Conservation (phyloP, 345 rosid genomes). For the rapeseed (Brassica napus) region DNA sequence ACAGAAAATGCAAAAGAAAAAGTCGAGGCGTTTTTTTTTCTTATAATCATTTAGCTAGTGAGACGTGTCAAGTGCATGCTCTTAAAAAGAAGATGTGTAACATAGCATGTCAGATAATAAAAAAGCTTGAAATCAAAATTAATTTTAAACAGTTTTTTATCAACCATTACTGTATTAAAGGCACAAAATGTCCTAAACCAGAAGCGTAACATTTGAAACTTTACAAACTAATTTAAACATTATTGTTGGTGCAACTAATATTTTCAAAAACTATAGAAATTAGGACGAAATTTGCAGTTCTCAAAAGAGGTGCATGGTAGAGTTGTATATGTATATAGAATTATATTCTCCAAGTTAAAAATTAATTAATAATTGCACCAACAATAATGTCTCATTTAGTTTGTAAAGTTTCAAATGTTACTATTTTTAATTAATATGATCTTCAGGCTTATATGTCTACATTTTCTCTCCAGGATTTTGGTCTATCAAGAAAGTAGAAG, state of each 20-base stretch:
- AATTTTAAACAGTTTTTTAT: neutral
- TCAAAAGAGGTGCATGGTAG: conserved; percentile 20
- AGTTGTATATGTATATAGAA: conserved; percentile 5
- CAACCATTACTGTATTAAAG: neutral
- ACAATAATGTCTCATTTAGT: neutral
- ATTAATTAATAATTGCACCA: neutral
- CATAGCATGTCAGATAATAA: neutral
- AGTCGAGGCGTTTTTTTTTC: neutral
- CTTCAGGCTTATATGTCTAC: neutral
- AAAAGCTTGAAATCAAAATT: neutral
- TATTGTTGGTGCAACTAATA: conserved; percentile 11
- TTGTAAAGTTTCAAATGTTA: neutral
- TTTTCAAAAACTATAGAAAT: neutral
- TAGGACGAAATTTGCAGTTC: neutral
- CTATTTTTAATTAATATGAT: neutral
- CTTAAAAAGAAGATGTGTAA: neutral
- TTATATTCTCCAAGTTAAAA: neutral
- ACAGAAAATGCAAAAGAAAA: neutral
- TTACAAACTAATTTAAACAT: conserved; percentile 4
- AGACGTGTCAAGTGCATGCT: neutral
- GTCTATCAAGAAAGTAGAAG: conserved; percentile 28
- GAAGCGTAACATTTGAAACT: neutral
- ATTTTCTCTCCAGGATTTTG: conserved; percentile 31
- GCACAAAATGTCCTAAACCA: neutral
- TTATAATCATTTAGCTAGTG: neutral